Evolutionary conservation across 768 basidiomycete genomes (phyloP).

Genomic region (Trametes villosa): DNA sequence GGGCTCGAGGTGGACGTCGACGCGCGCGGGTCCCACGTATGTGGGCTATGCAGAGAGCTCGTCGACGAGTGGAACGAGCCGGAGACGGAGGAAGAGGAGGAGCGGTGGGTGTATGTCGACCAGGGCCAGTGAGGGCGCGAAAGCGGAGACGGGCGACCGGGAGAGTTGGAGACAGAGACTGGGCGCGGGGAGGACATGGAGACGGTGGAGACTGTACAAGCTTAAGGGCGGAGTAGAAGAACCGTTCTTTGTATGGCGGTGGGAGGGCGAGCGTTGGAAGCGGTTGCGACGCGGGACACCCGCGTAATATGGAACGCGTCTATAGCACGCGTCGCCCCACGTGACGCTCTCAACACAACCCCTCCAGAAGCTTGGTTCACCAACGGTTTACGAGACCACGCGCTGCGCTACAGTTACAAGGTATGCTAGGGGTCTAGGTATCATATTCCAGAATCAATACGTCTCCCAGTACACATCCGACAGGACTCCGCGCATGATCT

Average conservation of each 20-base stretch:
- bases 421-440: neutral
- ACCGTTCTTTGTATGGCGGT: neutral
- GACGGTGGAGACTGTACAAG: too few species aligned
- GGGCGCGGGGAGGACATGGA: conserved; percentile 18
- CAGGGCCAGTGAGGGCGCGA: conserved; percentile 68
- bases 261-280: too few species aligned
- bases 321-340: neutral
- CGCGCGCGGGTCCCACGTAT: conserved; percentile 35
- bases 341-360: neutral
- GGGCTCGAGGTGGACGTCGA: conserved; percentile 29
- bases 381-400: too few species aligned
- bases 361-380: too few species aligned
- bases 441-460: conserved; percentile 46
- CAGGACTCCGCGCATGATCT: conserved; percentile 80
- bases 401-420: neutral
- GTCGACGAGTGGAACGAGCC: conserved; percentile 33
- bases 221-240: neutral
- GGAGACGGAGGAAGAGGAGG: conserved; percentile 33
- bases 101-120: conserved; percentile 43
- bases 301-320: too few species aligned
- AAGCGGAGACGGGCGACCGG: conserved; percentile 50
- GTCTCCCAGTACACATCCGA: conserved; percentile 79
- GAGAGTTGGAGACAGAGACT: conserved; percentile 22
- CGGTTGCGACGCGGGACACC: too few species aligned
- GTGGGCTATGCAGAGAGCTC: conserved; percentile 25